Evolutionary conservation across 225 moss, liverwort and hornwort genomes (phyloP).

Genomic region (Sphagnum tenellum): DNA sequence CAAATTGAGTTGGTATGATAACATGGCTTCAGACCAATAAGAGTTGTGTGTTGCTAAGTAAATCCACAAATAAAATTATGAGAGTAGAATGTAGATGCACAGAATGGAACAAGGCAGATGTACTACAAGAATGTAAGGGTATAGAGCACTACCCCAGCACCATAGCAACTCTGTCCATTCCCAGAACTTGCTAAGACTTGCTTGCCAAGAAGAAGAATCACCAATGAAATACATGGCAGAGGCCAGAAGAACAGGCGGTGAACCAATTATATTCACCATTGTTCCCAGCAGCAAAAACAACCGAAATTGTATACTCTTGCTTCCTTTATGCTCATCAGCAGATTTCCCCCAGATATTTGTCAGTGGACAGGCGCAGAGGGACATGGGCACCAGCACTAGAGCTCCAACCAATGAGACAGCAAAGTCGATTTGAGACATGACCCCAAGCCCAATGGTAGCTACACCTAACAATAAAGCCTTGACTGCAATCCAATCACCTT

Average conservation of each 20-base stretch:
- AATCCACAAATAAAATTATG: conserved; percentile 7
- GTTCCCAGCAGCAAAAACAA: conserved; percentile 16
- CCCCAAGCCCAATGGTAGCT: conserved; percentile 68
- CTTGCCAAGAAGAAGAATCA: conserved; percentile 16
- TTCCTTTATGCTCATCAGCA: conserved; percentile 7
- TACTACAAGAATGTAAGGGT: conserved; percentile 60
- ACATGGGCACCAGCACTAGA: conserved; percentile 74
- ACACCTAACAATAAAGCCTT: conserved; percentile 69
- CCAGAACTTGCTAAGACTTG: conserved; percentile 54
- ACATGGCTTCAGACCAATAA: too few relatives aligned
- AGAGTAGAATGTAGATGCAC: conserved; percentile 55
- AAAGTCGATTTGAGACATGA: conserved; percentile 87
- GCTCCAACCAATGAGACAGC: conserved; percentile 77
- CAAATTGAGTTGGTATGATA: too few relatives aligned
- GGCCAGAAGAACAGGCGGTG: conserved; percentile 47
- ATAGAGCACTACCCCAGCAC: conserved; percentile 71
- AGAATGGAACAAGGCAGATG: conserved; percentile 79
- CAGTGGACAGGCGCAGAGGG: conserved; percentile 55
- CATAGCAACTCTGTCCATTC: conserved; percentile 62
- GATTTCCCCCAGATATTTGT: conserved; percentile 24
- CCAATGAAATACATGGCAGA: conserved; percentile 25
- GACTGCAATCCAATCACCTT: conserved; percentile 59
- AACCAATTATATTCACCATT: conserved; percentile 38
- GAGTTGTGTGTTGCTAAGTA: too few relatives aligned
- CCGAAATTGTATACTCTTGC: conserved; percentile 7